Evolutionary conservation across 345 rosid species (phyloP), one percentile per base, ranked within the genome.

Genomic region (Eucalyptus cladocalyx): DNA sequence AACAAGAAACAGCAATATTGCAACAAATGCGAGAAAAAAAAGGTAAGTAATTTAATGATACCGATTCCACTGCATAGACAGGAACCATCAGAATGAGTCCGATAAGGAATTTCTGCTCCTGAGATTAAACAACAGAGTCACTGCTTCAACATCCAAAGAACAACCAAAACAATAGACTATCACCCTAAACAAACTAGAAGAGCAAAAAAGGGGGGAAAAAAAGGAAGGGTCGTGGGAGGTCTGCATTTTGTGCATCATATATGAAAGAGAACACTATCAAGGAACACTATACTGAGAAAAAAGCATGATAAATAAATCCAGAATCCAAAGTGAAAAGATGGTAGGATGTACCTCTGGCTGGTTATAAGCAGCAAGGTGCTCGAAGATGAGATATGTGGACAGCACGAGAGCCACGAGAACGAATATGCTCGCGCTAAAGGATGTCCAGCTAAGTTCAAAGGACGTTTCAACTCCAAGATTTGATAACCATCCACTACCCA

Each of bases 21-120:
- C 40, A 53, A 80, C 87, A 16, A 80, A 62, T 80, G 24, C 10
- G n/a, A 87, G 40, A 40, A 8, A 90, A 90, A 87, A 34, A 80
- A 40, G 87, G 54, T 17, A 60, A 34, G 40, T 88, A 86, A 72
- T 19, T 47, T 32, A 21, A 43, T 86, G 94, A 87, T 98, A 98
- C 99, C 96, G 99, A 98, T 92, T 98, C 99, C 72, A 97, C 90
- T 23, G 99, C 95, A 88, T 98, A 98, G 50, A 97, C 97, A 89
- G 99, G 99, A 90, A 98, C 99, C 99, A 98, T 97, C 91, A 98
- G 92, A 90, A 98, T 94, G 90, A 98, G 98, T 83, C 99, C 99
- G 86, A 97, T 94, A 90, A 98, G 93, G 92, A 98, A 98, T 91
- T 98, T 98, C 91, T 97, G 99, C 94, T 98, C 99, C 99, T 98